These are phyloP conservation scores for Penicillium sp. DNA, from an alignment of 2,329 filamentous ascomycete genomes.

Conservation along the genomic window DNA sequence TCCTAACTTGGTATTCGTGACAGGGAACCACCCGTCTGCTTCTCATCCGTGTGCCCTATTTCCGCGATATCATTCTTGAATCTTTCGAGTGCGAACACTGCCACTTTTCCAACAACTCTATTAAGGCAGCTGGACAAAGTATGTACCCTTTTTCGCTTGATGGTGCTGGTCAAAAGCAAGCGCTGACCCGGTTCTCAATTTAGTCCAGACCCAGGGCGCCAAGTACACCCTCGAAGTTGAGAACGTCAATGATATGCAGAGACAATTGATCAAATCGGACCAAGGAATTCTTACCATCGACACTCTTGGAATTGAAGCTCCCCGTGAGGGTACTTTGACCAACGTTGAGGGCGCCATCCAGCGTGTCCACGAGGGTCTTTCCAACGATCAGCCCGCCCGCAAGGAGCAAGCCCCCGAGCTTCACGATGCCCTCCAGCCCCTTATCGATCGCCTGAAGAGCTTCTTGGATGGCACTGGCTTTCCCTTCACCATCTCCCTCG, in stretches of 20 bases:
- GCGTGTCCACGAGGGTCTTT: conserved; percentile 78
- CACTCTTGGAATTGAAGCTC: conserved; percentile 91
- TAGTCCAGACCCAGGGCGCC: conserved; percentile 82
- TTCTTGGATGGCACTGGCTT: conserved; percentile 80
- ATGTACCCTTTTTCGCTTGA: neutral
- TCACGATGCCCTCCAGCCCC: conserved; percentile 73
- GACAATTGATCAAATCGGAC: conserved; percentile 92
- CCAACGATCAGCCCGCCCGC: conserved; percentile 78
- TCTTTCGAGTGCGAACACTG: conserved; percentile 94
- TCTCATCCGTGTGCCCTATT: conserved; percentile 91
- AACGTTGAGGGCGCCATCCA: conserved; percentile 89
- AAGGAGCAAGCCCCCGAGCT: conserved; percentile 79
- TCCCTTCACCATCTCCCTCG: conserved; percentile 84
- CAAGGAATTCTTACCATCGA: conserved; percentile 83
- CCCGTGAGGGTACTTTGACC: conserved; percentile 84
- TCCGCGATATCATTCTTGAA: conserved; percentile 96
- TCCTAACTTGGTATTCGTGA: conserved; percentile 42
- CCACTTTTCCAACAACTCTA: conserved; percentile 86
- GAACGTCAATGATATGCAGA: conserved; percentile 71
- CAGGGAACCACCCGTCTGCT: conserved; percentile 81
- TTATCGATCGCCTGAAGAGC: conserved; percentile 73
- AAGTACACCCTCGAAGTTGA: conserved; percentile 84
- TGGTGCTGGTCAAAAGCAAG: conserved; percentile 61
- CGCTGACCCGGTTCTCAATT: conserved; percentile 44
- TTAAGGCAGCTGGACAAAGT: conserved; percentile 84